Evolutionary conservation across 345 rosid genomes (phyloP), one percentile per base, ranked within the genome.

Genomic region (Acer campestre): DNA sequence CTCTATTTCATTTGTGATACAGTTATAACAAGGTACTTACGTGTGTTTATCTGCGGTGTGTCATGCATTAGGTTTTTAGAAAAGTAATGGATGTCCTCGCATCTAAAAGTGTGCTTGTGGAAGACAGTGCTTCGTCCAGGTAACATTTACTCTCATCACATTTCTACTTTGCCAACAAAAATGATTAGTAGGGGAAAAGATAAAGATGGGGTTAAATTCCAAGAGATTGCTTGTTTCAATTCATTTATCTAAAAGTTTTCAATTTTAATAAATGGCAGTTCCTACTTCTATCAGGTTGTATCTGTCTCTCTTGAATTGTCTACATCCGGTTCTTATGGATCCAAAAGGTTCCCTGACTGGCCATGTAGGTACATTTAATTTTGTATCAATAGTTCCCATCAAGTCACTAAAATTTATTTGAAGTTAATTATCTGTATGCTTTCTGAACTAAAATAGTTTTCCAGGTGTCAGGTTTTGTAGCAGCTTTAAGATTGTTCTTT

Each of bases 391-490:
- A 44, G 61, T 68, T 31, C 49, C 17, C 29, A 65, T 78, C 25
- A 72, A 35, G 42, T 67, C 17, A 8, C 73, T 29, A 25, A 35
- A 62, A 22, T 68, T 27, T 65, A 16, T 68, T 35, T 61, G 42
- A 42, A 62, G 17, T 22, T 22, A 56, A 73, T 78, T 44, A 35
- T 27, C 68, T 66, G 79, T 49, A 67, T 2, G 22, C 63, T 73
- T 75, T 25, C 49, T 79, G 35, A 77, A 79, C 48, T 53, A 7
- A 72, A 67, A 69, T 48, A 31, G 53, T 70, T 31, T 78, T 86
- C 71, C 86, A 93, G 99, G 91, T 95, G 73, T 90, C 96, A 48
- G 81, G 94, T 82, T 91, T 93, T 87, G 89, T 95, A 70, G 92
- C 90, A 53, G 88, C 94, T 71, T 80, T 95, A 76, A 80, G 87